Percentiles rank a stretch among this genome's conserved stretches.
phyloP scores from a whole-genome alignment of 495 filamentous ascomycete genomes.

The Penicillium soppii region DNA sequence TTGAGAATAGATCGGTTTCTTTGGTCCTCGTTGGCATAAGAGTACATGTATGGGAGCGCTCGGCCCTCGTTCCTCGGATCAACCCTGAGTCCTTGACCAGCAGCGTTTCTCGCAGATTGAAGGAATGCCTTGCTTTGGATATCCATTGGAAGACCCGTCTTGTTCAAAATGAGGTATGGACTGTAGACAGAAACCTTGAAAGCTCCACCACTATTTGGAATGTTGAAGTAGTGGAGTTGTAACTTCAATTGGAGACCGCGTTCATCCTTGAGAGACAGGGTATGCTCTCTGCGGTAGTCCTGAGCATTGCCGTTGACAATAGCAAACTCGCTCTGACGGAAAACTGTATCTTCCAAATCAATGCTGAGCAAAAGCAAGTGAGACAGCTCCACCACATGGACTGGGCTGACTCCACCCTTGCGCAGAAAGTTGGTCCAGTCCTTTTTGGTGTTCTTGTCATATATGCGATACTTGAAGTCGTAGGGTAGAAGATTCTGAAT shows the following conservation, averaged over 20 bases:
- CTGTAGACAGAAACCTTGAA: constrained; percentile 94
- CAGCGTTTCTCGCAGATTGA: constrained; percentile 74
- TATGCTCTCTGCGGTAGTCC: constrained; percentile 81
- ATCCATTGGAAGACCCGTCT: constrained; percentile 85
- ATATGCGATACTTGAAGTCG: constrained; percentile 98
- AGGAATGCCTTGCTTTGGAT: constrained; percentile 88
- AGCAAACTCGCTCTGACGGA: constrained; percentile 91
- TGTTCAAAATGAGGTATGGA: constrained; percentile 92
- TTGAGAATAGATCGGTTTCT: constrained; percentile 85
- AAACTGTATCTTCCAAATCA: constrained; percentile 93
- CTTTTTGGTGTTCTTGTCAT: constrained; percentile 95
- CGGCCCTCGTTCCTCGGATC: constrained; percentile 50
- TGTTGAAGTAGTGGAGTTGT: constrained; percentile 87
- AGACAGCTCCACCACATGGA: constrained; percentile 94
- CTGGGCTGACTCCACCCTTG: constrained; percentile 93
- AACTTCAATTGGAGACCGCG: constrained; percentile 75
- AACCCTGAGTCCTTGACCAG: constrained; percentile 66
- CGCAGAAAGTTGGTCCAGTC: constrained; percentile 98
- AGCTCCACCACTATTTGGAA: constrained; percentile 89
- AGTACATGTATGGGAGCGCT: constrained; percentile 94
- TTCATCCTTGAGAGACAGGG: constrained; percentile 77
- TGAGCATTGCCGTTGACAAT: constrained; percentile 91
- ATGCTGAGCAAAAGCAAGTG: constrained; percentile 89
- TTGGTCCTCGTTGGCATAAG: constrained; percentile 79
- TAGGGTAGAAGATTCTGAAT: constrained; percentile 93